phyloP scores from a whole-genome alignment of 2,329 filamentous ascomycete genomes.

The Fusarium sp. region DNA sequence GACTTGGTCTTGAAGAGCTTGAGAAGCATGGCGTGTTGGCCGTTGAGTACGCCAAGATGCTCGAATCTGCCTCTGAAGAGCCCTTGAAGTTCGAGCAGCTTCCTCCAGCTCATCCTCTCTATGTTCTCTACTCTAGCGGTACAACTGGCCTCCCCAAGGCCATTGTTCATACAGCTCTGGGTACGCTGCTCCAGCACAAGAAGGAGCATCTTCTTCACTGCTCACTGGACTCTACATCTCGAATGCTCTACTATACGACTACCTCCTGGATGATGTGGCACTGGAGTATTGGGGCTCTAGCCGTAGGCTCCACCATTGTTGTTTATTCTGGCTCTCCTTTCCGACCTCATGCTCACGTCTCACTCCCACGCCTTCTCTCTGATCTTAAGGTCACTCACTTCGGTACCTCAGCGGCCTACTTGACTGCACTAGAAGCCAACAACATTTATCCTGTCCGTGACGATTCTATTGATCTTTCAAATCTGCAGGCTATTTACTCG shows the following conservation, averaged over 20 bases:
- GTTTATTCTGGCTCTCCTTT: constrained; percentile 96
- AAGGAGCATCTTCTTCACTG: constrained; percentile 94
- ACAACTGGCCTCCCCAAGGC: constrained; percentile 91
- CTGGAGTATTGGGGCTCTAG: constrained; percentile 89
- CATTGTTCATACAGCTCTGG: constrained; percentile 91
- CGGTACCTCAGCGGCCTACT: constrained; percentile 93
- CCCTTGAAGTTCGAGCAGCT: constrained; percentile 79
- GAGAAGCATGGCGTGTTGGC: constrained; percentile 55
- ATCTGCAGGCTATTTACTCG: constrained; percentile 88
- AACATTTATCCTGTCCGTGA: constrained; percentile 68
- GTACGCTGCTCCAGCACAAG: constrained; percentile 94
- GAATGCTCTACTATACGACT: constrained; percentile 93
- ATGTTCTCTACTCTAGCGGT: constrained; percentile 93
- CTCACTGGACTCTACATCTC: constrained; percentile 78
- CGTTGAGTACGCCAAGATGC: constrained; percentile 60
- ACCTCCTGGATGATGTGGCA: constrained; percentile 99
- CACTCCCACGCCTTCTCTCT: constrained; percentile 85
- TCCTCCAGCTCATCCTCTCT: constrained; percentile 87
- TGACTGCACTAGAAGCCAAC: constrained; percentile 89
- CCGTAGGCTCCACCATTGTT: constrained; percentile 83
- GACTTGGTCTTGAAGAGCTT: constrained; percentile 59
- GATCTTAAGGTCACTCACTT: constrained; percentile 90
- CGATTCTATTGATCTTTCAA: constrained; percentile 67
- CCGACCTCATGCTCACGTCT: constrained; percentile 80
- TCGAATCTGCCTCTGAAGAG: constrained; percentile 57